These are phyloP conservation scores for Amanita pseudoporphyria DNA, from an alignment of 768 basidiomycete genomes.

Conservation along the genomic window DNA sequence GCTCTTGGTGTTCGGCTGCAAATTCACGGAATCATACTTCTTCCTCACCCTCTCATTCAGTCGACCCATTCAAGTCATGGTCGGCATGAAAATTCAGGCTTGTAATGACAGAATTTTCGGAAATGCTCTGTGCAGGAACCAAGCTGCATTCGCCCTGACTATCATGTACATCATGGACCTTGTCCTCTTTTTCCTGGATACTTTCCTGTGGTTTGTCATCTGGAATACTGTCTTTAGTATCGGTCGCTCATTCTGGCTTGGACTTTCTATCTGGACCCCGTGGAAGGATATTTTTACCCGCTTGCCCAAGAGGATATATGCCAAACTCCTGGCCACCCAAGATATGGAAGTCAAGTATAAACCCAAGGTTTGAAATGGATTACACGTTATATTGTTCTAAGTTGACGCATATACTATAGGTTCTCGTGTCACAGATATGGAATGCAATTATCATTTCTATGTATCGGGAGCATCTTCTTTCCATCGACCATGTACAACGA, in stretches of 20 bases:
- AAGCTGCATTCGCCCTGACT: conserved; percentile 89
- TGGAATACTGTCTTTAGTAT: conserved; percentile 97
- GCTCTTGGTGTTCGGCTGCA: conserved; percentile 93
- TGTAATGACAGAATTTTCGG: conserved; percentile 88
- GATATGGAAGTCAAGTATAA: conserved; percentile 99
- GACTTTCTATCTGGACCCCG: conserved; percentile 97
- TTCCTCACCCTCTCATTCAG: conserved; percentile 94
- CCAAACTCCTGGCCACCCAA: conserved; percentile 85
- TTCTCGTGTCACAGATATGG: conserved; percentile 98
- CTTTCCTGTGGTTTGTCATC: conserved; percentile 99
- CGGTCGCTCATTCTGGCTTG: conserved; percentile 78
- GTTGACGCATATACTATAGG: conserved; percentile 32
- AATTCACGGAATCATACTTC: conserved; percentile 96
- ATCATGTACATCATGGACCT: conserved; percentile 99
- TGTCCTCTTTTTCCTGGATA: conserved; percentile 95
- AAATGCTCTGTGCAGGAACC: conserved; percentile 75
- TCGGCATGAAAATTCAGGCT: conserved; percentile 89
- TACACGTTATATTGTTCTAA: background rate
- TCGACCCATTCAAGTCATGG: conserved; percentile 91
- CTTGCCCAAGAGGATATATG: conserved; percentile 92
- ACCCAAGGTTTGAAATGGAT: conserved; percentile 67
- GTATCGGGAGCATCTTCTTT: conserved; percentile 98
- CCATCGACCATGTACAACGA: conserved; percentile 98
- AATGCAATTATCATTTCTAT: conserved; percentile 99
- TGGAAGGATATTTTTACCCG: conserved; percentile 98